Conservation (phyloP, 331 rosid species). For the Malus hybrid region DNA sequence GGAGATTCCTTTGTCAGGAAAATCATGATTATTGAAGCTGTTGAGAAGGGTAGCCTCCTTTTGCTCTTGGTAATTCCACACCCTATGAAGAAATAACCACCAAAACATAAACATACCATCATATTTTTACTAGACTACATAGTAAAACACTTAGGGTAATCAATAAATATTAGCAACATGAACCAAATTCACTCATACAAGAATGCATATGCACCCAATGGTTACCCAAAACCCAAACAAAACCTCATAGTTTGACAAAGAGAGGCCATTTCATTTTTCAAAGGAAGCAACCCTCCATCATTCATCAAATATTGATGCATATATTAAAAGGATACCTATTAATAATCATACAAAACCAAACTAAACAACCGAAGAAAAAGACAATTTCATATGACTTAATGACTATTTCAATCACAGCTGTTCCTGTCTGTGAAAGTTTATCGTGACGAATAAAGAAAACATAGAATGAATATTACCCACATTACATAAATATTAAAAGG, state of each 20-base stretch:
- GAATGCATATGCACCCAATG: neutral
- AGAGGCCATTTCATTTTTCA: neutral
- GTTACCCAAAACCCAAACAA: neutral
- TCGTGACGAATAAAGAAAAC: neutral
- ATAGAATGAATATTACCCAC: neutral
- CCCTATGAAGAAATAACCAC: slow-evolving; percentile 32
- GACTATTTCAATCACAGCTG: neutral
- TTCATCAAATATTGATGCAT: neutral
- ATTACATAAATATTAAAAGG: neutral
- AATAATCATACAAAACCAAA: no score
- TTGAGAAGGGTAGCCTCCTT: slow-evolving; percentile 71
- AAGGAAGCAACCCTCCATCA: neutral
- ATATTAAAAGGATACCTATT: neutral
- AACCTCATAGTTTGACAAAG: neutral
- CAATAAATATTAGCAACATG: neutral
- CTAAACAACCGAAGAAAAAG: neutral
- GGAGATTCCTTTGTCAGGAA: slow-evolving; percentile 87
- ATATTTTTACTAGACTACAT: neutral
- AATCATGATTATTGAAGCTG: slow-evolving; percentile 83
- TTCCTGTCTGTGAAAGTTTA: neutral
- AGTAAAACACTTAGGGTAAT: neutral
- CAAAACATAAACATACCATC: neutral
- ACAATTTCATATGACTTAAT: neutral
- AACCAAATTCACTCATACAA: neutral
- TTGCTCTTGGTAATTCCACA: slow-evolving; percentile 81